Percentiles rank a stretch among this genome's conserved stretches.
Conservation (phyloP, 257 asterid genomes). For the Nicotiana noctiflora region DNA sequence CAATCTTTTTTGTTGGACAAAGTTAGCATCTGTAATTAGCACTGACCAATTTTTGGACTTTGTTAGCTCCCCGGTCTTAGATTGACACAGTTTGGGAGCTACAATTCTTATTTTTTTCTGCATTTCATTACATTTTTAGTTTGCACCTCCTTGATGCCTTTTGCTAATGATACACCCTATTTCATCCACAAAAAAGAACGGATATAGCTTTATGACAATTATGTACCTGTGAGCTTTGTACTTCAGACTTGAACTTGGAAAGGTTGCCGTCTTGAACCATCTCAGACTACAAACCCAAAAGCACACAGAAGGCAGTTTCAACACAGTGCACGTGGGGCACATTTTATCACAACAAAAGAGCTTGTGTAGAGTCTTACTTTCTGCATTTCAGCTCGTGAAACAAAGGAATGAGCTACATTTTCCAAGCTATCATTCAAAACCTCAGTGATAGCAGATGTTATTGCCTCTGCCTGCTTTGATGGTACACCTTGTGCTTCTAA, state of each 20-base stretch:
- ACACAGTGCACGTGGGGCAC: neutral
- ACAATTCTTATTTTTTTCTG: no score
- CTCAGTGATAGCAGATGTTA: constrained; percentile 50
- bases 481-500: constrained; percentile 61
- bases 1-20: no score
- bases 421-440: constrained; percentile 54
- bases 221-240: constrained; percentile 52
- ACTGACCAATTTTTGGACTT: no score
- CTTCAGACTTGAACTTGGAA: constrained; percentile 49
- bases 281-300: constrained; percentile 28
- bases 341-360: neutral
- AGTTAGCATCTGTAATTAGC: no score
- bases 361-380: constrained; percentile 27
- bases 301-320: neutral
- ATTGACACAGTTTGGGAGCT: no score
- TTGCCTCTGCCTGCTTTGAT: constrained; percentile 57
- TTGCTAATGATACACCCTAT: no score
- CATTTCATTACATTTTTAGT: no score
- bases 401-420: constrained; percentile 45
- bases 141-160: no score
- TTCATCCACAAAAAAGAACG: no score
- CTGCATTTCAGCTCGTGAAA: constrained; percentile 54
- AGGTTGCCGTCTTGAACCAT: constrained; percentile 44
- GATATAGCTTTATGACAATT: neutral
- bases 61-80: no score